phyloP scores from a whole-genome alignment of 495 filamentous ascomycete species.

The Tuber microsphaerosporum region DNA sequence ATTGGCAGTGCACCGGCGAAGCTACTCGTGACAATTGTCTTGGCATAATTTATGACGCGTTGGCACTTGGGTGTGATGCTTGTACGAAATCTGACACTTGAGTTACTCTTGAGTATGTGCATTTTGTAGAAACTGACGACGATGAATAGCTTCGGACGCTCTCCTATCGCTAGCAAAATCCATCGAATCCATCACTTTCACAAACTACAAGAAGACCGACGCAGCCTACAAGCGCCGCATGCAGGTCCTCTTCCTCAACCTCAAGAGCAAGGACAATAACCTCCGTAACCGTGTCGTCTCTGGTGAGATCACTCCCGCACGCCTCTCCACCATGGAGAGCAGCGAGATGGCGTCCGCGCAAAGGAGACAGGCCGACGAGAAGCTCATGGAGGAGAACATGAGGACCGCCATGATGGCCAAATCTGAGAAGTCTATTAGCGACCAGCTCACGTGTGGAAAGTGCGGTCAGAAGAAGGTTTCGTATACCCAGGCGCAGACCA shows the following conservation, averaged over 20 bases:
- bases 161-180: slow-evolving; percentile 57
- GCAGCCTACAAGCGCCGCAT: slow-evolving; percentile 74
- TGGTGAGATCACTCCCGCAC: slow-evolving; percentile 61
- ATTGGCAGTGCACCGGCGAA: slow-evolving; percentile 62
- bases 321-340: slow-evolving; percentile 61
- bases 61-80: slow-evolving; percentile 56
- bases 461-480: slow-evolving; percentile 87
- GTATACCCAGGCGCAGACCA: slow-evolving; percentile 92
- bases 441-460: slow-evolving; percentile 75
- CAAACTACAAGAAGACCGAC: slow-evolving; percentile 57
- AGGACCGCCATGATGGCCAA: slow-evolving; percentile 87
- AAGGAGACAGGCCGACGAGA: slow-evolving; percentile 58
- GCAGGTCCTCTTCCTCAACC: slow-evolving; percentile 81
- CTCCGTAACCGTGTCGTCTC: slow-evolving; percentile 67
- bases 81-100: slow-evolving; percentile 37
- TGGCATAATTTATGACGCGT: slow-evolving; percentile 83
- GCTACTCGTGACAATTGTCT: slow-evolving; percentile 68
- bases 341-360: slow-evolving; percentile 69
- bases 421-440: slow-evolving; percentile 78
- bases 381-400: slow-evolving; percentile 82
- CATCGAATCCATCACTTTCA: slow-evolving; percentile 66
- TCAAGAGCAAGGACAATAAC: slow-evolving; percentile 84
- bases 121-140: background rate
- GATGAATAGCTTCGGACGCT: slow-evolving; percentile 42
- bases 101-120: background rate